Base-by-base conservation (phyloP, 352 stramenopile genomes). In the Pythium scleroteichum region DNA sequence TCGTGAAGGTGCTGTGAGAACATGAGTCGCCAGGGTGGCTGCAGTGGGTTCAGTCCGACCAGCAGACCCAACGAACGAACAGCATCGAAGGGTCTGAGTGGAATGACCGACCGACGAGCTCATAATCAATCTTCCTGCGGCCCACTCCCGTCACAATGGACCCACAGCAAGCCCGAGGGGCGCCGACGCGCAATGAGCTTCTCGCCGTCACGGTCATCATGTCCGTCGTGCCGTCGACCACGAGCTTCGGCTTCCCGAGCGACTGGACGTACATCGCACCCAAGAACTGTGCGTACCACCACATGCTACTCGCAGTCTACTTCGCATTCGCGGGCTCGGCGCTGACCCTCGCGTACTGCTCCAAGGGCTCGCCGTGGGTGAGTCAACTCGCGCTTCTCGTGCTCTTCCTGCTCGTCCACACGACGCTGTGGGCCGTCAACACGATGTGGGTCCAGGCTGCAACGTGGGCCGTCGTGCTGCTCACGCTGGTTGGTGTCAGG, bases 231-330 rank as follows among this genome's bases (percentile, higher is more conserved):
- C 52, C 52, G 23, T 17, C 39, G 14, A 39, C 50, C 52, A 59
- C 52, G 2, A 33, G 12, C 2, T 42, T 1, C 3, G 39, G 23
- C 4, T 59, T 51, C 41, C 39, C 52, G 7, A 19, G 22, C 13
- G 13, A 51, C 22, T 59, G 52, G 39, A 29, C 23, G 38, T 51
- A 32, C 24, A 59, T 59, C 40, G 23, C 48, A 26, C 39, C 52
- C 3, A 41, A 22, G 52, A 59, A 59, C 40, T 23, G 26, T 23
- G 52, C 52, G 24, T 50, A 59, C 23, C 40, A 42, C 17, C 52
- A 59, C 52, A 59, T 59, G 52, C 52, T 50, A 23, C 39, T 59
- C 23, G 26, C 52, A 5, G 52, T 59, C 17, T 59, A 59, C 40
- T 48, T 10, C 13, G 22, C 52, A 17, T 59, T 59, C 52, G 13